Base-by-base conservation (phyloP, 805 yeast species). In the Wickerhamiella cacticola region DNA sequence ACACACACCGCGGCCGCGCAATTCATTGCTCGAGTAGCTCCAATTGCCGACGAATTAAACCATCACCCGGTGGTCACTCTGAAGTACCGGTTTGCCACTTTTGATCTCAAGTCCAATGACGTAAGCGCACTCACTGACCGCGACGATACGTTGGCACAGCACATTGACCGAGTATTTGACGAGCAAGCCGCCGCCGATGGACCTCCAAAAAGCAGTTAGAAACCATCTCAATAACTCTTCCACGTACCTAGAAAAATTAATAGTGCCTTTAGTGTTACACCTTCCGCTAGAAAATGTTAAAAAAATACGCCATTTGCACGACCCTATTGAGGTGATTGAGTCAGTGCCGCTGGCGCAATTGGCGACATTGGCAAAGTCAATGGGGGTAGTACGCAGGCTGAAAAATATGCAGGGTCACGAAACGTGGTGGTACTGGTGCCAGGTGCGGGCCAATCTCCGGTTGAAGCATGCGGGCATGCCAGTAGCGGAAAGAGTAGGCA, bases 11-110 rank as follows among this genome's bases (percentile, higher is more conserved):
- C 40, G 0, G 59, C 59, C 10, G 59, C 55, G 1, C 47, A 48
- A 29, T 50, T 57, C 22, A 55, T 52, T 8, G 43, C 49, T 15
- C 34, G 38, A 9, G 50, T 53, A 6, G 58, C 59, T 1, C 39
- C 28, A 9, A 25, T 19, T 5, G 58, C 59, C 7, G 60, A 57
- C 29, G 21, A 35, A 15, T 41, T 45, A 9, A 26, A 52, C 25
- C 60, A 57, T 45, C 60, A 57, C 42, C 58, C 60, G 3, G 52
- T 56, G 21, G 46, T 57, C 7, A 28, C 23, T 12, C 44, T 57
- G n/a, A 48, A 45, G 35, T 56, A 57, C 47, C 40, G 51, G 16
- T 48, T 23, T 15, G 53, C 53, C 22, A 48, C 50, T 2, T 54
- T 57, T 36, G 23, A 38, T 23, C 48, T 57, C 44, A 46, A 50